Conservation (phyloP, 2,329 filamentous ascomycete genomes). For the Aspergillus puulaauensis region DNA sequence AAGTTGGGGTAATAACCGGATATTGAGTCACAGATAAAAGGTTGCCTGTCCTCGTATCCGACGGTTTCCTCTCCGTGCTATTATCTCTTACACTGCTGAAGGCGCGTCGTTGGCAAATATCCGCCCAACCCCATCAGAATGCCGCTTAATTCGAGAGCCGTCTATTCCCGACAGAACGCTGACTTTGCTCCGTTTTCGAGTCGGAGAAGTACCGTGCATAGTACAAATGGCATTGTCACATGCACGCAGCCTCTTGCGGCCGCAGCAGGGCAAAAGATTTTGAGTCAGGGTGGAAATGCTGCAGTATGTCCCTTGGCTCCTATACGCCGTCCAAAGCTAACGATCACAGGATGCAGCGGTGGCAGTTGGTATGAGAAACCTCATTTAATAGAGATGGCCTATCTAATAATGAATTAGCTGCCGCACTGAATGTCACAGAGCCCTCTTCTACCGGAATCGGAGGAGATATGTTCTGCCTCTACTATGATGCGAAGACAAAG, state of each 20-base stretch:
- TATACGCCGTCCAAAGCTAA: conserved; percentile 3
- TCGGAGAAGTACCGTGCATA: conserved; percentile 88
- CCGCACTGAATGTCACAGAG: conserved; percentile 89
- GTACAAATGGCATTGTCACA: conserved; percentile 85
- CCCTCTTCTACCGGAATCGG: conserved; percentile 92
- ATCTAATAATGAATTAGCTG: conserved; percentile 56
- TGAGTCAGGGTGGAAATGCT: conserved; percentile 89
- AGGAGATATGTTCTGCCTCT: conserved; percentile 95
- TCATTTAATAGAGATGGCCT: neutral
- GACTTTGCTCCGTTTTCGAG: conserved; percentile 55
- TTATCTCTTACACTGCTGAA: neutral
- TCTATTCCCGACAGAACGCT: conserved; percentile 51
- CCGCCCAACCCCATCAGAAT: conserved; percentile 28
- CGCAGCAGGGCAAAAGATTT: conserved; percentile 78
- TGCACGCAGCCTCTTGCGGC: conserved; percentile 88
- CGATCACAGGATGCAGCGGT: conserved; percentile 80
- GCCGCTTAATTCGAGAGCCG: conserved; percentile 50
- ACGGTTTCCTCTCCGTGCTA: neutral
- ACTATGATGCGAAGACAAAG: conserved; percentile 79
- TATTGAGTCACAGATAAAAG: neutral
- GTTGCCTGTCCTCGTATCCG: neutral
- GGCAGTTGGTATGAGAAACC: conserved; percentile 66
- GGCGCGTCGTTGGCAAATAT: neutral
- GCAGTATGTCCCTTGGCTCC: conserved; percentile 61
- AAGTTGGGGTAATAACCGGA: conserved; percentile 1